phyloP scores from a whole-genome alignment of 2,329 filamentous ascomycete species.

The Rasamsonia emersonii region DNA sequence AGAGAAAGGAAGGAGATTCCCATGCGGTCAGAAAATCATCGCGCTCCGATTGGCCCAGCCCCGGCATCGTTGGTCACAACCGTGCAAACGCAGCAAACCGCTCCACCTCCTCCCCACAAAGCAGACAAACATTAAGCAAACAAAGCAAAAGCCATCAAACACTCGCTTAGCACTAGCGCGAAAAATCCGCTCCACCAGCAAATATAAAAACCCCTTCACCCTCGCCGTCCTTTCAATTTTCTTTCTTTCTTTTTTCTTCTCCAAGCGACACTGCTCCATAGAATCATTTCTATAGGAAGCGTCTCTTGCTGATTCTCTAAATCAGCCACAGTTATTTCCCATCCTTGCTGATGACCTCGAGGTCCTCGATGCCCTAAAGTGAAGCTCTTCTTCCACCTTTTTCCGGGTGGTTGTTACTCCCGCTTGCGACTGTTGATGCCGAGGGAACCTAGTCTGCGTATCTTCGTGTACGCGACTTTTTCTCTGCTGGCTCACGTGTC shows the following conservation, averaged over 20 bases:
- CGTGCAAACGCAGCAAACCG: no score
- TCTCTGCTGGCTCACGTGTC: no score
- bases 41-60: no score
- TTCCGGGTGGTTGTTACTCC: conserved; percentile 28
- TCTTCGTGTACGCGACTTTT: no score
- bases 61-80: no score
- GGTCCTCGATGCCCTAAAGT: conserved; percentile 86
- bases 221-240: conserved; percentile 12
- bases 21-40: no score
- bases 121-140: no score
- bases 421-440: conserved; percentile 34
- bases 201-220: conserved; percentile 20
- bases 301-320: conserved; percentile 84
- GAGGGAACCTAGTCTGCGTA: no score
- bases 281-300: conserved; percentile 99
- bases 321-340: conserved; percentile 84
- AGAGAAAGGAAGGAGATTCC: no score
- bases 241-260: conserved; percentile 19
- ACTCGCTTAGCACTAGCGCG: conserved; percentile 23
- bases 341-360: conserved; percentile 87
- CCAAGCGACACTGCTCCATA: conserved; percentile 36
- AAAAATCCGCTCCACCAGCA: neutral
- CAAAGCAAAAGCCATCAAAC: no score
- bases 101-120: no score
- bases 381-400: conserved; percentile 49